Evolutionary conservation across 768 basidiomycete species (phyloP), one percentile per base, ranked within the genome.

Genomic region (Mrakia blollopis): DNA sequence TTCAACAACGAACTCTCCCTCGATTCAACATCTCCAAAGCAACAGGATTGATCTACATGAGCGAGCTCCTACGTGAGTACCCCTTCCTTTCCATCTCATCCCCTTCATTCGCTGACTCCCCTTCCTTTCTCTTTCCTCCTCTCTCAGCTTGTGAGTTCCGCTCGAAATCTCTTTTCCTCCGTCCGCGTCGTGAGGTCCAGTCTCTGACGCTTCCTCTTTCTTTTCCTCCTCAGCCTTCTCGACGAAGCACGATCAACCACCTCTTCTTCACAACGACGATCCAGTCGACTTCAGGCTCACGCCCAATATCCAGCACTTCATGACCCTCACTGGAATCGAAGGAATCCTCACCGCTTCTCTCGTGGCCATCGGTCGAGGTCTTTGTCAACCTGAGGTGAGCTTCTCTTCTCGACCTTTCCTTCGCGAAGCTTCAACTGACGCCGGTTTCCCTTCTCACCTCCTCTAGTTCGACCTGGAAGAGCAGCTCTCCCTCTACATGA

Each of bases 241-340:
- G 39, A 61, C 37, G 23, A n/a, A 74, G 54, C 44, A 25, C 1
- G 73, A 70, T 6, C 50, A 52, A 6, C 61, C 44, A 32, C 73
- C 72, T 13, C 63, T 78, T 91, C 61, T 91, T 93, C 81, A 87
- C 88, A 21, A 91, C 92, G 25, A 89, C 79, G 97, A 99, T 80
- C 87, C 90, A 3, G 94, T 98, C 7, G 97, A 97, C 0, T 99
- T 99, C 91, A 91, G 97, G 52, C 89, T 96, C 79, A 98, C 97
- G 6, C 94, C 94, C 5, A 98, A 97, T 84, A 89, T 99, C 86
- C 97, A 99, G 84, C 87, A 88, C 79, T 95, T 99, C 85, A 85
- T 98, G 52, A 93, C 93, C 1, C 91, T 92, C 2, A 88, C 93
- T 73, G 91, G 92, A 60, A 92, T 90, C 0, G 97, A 99, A 83